phyloP scores from a whole-genome alignment of 2,329 filamentous ascomycete genomes.

The Diaporthe capsici region DNA sequence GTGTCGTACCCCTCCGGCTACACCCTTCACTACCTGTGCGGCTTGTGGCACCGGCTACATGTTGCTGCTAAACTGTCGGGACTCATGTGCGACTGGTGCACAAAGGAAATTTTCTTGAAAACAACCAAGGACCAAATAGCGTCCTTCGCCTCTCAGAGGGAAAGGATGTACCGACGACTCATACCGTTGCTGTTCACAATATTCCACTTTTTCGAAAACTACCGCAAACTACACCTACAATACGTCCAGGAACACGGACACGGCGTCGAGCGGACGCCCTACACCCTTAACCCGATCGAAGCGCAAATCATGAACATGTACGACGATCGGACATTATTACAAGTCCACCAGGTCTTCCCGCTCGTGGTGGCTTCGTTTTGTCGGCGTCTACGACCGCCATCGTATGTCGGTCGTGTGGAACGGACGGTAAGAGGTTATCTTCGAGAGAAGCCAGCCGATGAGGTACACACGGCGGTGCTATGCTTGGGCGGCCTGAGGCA shows the following conservation, averaged over 20 bases:
- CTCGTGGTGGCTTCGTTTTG: slow-evolving; percentile 76
- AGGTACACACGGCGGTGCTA: slow-evolving; percentile 72
- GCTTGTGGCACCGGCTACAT: slow-evolving; percentile 76
- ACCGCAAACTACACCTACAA: slow-evolving; percentile 70
- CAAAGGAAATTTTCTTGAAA: slow-evolving; percentile 74
- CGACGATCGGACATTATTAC: slow-evolving; percentile 72
- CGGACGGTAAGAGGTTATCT: slow-evolving; percentile 74
- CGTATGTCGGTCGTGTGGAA: slow-evolving; percentile 75
- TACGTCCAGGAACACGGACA: slow-evolving; percentile 68
- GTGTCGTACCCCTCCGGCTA: slow-evolving; percentile 61
- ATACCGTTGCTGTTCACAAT: slow-evolving; percentile 75
- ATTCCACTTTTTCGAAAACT: slow-evolving; percentile 78
- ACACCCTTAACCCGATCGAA: slow-evolving; percentile 75
- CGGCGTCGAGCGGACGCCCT: slow-evolving; percentile 66
- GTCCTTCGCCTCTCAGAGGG: slow-evolving; percentile 72
- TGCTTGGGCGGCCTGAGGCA: slow-evolving; percentile 74
- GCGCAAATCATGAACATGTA: slow-evolving; percentile 74
- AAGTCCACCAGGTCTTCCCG: slow-evolving; percentile 76
- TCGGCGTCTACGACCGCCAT: slow-evolving; percentile 72
- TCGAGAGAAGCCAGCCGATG: slow-evolving; percentile 73
- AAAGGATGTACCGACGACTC: slow-evolving; percentile 75
- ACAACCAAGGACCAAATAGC: slow-evolving; percentile 67
- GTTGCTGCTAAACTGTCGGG: slow-evolving; percentile 74
- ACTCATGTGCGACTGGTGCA: slow-evolving; percentile 75
- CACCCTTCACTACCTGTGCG: slow-evolving; percentile 73